These are phyloP conservation scores for Niebla homalea DNA, from an alignment of 495 filamentous ascomycete species.

Conservation along the genomic window DNA sequence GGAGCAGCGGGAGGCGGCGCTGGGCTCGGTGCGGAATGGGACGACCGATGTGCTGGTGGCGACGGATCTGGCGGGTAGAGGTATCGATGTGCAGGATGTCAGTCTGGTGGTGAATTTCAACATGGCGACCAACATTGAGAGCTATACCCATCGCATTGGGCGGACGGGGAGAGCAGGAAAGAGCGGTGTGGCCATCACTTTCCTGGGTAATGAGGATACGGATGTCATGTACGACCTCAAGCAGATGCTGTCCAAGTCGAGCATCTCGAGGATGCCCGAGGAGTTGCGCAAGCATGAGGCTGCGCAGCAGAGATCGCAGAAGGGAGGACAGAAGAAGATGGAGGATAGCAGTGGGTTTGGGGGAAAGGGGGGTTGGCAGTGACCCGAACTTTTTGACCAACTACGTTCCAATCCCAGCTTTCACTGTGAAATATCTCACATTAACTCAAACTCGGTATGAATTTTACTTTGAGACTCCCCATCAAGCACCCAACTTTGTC, in stretches of 20 bases:
- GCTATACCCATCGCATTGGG: conserved; percentile 95
- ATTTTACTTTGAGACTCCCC: too few relatives aligned
- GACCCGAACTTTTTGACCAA: not conserved
- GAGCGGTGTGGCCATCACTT: conserved; percentile 93
- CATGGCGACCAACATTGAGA: conserved; percentile 89
- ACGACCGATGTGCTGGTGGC: conserved; percentile 83
- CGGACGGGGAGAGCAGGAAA: conserved; percentile 97
- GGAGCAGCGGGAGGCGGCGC: conserved; percentile 89
- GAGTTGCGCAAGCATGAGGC: conserved; percentile 90
- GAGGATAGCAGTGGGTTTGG: conserved; percentile 49
- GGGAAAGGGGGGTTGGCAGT: conserved; percentile 42
- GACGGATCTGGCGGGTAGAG: conserved; percentile 89
- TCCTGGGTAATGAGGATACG: conserved; percentile 82
- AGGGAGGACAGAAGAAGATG: conserved; percentile 45
- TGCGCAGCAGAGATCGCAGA: conserved; percentile 67
- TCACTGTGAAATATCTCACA: too few relatives aligned
- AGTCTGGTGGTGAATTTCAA: conserved; percentile 96
- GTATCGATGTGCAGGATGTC: conserved; percentile 96
- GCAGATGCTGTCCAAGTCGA: conserved; percentile 89
- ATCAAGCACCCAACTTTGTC: too few relatives aligned
- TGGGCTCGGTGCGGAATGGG: conserved; percentile 73
- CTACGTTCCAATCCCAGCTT: too few relatives aligned
- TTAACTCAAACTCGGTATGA: too few relatives aligned
- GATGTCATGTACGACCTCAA: conserved; percentile 88
- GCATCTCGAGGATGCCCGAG: conserved; percentile 81